Conservation (phyloP, 1,284 basidiomycete genomes). For the Apiotrichum montevideense region DNA sequence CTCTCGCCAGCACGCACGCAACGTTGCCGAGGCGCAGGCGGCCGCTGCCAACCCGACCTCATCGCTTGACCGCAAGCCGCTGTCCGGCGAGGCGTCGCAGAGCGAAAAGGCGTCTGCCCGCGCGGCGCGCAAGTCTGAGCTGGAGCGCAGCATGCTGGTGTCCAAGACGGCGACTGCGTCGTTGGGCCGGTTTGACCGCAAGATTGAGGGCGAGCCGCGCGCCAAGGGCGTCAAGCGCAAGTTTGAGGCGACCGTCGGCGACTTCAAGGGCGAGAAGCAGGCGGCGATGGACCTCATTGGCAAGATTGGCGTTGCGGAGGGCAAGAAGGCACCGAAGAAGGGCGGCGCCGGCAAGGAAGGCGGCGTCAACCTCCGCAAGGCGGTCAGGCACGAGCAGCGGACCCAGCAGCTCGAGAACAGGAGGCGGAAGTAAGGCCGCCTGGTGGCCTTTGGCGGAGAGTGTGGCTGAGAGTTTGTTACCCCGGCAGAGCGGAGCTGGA, state of each 20-base stretch:
- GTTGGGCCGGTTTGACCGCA: conserved; percentile 84
- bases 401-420: conserved; percentile 10
- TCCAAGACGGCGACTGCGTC: conserved; percentile 83
- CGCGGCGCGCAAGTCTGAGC: conserved; percentile 61
- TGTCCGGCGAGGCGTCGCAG: conserved; percentile 14
- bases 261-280: conserved; percentile 60
- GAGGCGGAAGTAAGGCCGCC: neutral
- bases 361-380: conserved; percentile 69
- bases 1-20: conserved; percentile 70
- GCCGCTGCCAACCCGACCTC: conserved; percentile 21
- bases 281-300: conserved; percentile 67
- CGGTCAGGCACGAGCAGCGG: conserved; percentile 58
- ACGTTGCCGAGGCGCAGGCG: conserved; percentile 58
- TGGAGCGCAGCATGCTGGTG: conserved; percentile 70
- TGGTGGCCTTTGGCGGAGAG: neutral
- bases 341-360: conserved; percentile 49
- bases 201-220: conserved; percentile 85
- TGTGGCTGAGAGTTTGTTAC: neutral
- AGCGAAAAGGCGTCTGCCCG: conserved; percentile 38
- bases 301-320: conserved; percentile 61
- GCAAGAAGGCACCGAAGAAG: conserved; percentile 51
- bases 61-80: conserved; percentile 10
- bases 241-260: conserved; percentile 52
- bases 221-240: conserved; percentile 84
- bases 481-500: neutral